Conservation (phyloP, 2,329 filamentous ascomycete species). For the Colletotrichum caudatum region DNA sequence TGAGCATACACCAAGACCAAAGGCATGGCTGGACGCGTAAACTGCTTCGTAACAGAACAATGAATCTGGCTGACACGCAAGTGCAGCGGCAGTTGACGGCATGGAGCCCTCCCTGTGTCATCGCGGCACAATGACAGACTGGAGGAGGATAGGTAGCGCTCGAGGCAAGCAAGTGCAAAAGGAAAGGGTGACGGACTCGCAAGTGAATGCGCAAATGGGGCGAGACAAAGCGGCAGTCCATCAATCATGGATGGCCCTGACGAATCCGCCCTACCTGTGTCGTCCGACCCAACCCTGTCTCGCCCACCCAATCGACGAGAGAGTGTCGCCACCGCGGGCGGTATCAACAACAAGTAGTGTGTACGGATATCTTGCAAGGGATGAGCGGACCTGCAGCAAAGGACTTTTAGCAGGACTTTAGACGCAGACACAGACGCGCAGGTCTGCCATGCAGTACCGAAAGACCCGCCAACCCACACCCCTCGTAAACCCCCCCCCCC, state of each 20-base stretch:
- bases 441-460: not conserved
- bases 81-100: not conserved
- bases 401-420: conserved; percentile 19
- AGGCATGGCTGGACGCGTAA: conserved; percentile 17
- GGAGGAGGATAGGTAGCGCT: not conserved
- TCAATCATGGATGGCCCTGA: conserved; percentile 34
- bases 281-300: conserved; percentile 6
- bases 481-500: not conserved
- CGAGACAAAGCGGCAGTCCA: conserved; percentile 29
- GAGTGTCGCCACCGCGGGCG: conserved; percentile 32
- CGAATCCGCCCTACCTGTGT: conserved; percentile 28
- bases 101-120: not conserved
- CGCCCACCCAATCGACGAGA: conserved; percentile 24
- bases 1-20: conserved; percentile 15
- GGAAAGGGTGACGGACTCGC: not conserved
- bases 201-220: not conserved
- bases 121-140: not conserved
- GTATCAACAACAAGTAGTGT: not conserved
- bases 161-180: not conserved
- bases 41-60: conserved; percentile 21
- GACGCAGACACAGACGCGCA: conserved; percentile 6
- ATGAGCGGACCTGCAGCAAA: conserved; percentile 1
- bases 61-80: conserved; percentile 21
- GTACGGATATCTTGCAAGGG: not conserved
- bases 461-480: conserved; percentile 14